These are phyloP conservation scores for Paramecium sonneborni DNA, from an alignment of 73 alveolate genomes.

Conservation along the genomic window DNA sequence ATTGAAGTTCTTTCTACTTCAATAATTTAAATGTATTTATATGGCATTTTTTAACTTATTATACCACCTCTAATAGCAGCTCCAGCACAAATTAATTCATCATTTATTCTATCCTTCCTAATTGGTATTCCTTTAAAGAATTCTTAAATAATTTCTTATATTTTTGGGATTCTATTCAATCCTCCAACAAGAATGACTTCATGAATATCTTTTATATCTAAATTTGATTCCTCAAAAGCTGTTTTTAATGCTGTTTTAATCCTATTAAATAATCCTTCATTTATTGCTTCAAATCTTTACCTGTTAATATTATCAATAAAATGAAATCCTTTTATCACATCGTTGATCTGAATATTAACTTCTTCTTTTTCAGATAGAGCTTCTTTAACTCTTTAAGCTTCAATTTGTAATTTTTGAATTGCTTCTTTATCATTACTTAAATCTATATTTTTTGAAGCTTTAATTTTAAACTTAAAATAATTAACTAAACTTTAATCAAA, in stretches of 20 bases:
- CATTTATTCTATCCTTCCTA: constrained; percentile 62
- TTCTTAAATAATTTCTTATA: not conserved
- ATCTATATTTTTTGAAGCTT: constrained; percentile 78
- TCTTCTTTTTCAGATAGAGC: constrained; percentile 79
- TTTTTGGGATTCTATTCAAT: constrained; percentile 82
- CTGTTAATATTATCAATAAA: constrained; percentile 70
- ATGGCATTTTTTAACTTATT: not conserved
- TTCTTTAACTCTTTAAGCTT: constrained; percentile 97
- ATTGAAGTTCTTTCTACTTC: constrained; percentile 72
- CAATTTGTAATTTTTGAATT: constrained; percentile 86
- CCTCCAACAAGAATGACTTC: constrained; percentile 81
- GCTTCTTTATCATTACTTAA: constrained; percentile 83
- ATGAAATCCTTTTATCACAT: constrained; percentile 81
- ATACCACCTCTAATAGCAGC: constrained; percentile 59
- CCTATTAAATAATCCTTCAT: constrained; percentile 73
- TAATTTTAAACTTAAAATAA: constrained; percentile 67
- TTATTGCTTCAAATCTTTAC: constrained; percentile 70
- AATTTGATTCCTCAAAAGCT: constrained; percentile 65
- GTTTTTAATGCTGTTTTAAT: constrained; percentile 74
- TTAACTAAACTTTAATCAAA: constrained; percentile 86
- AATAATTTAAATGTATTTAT: constrained; percentile 32
- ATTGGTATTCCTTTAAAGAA: not conserved
- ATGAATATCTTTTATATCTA: constrained; percentile 63
- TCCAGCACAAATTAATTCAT: constrained; percentile 65
- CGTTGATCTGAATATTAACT: constrained; percentile 86